These are phyloP conservation scores for Pinus albicaulis DNA, from an alignment of 75 land plant species.

Conservation along the genomic window DNA sequence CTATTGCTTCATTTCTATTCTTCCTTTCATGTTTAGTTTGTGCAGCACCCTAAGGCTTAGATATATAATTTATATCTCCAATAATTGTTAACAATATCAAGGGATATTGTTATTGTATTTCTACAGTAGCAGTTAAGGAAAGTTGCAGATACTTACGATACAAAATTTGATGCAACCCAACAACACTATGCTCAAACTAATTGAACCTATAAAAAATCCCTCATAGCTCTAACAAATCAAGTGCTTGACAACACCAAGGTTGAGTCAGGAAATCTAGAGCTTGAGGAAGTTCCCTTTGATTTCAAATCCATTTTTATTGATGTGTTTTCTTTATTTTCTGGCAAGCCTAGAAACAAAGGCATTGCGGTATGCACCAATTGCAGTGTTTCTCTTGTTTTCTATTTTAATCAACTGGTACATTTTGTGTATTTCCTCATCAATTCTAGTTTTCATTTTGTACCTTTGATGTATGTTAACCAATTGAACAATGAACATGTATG, in stretches of 20 bases:
- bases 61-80: background rate
- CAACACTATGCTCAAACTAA: constrained; percentile 63
- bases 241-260: constrained; percentile 76
- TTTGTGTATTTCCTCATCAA: background rate
- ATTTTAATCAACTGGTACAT: background rate
- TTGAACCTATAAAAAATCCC: constrained; percentile 55
- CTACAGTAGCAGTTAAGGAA: constrained; percentile 27
- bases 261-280: constrained; percentile 69
- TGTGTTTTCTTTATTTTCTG: constrained; percentile 63
- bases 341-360: constrained; percentile 50
- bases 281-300: constrained; percentile 70
- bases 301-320: constrained; percentile 53
- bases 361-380: constrained; percentile 46
- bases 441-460: background rate
- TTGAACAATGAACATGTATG: background rate
- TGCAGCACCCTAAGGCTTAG: background rate
- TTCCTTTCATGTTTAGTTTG: background rate
- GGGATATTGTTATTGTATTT: background rate
- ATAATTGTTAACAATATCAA: background rate
- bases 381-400: background rate
- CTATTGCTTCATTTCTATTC: constrained; percentile 3
- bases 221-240: constrained; percentile 61
- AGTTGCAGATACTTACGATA: constrained; percentile 76
- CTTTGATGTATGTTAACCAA: background rate
- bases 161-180: constrained; percentile 62